Percentiles rank a stretch among this genome's conserved stretches.
phyloP scores from a whole-genome alignment of 805 yeast species.

The Lachancea cidri region DNA sequence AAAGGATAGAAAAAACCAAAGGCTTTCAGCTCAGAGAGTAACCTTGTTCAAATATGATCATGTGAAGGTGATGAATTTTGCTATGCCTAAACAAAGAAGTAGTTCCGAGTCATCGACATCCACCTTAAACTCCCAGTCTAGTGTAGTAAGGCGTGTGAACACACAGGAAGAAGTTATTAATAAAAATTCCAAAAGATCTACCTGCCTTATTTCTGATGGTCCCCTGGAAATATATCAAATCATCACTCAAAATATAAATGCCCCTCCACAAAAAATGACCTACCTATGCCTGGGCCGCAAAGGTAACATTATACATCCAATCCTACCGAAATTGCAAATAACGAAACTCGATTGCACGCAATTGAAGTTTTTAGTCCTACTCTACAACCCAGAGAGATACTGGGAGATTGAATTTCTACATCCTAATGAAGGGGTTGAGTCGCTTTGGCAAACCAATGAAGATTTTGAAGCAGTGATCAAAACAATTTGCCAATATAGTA shows the following conservation, averaged over 20 bases:
- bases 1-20: conserved; percentile 5
- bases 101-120: conserved; percentile 10
- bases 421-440: neutral
- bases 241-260: conserved; percentile 16
- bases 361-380: conserved; percentile 47
- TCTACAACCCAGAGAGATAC: conserved; percentile 70
- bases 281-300: conserved; percentile 31
- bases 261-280: conserved; percentile 16
- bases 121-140: conserved; percentile 7
- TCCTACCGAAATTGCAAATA: conserved; percentile 58
- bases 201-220: conserved; percentile 23
- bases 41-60: conserved; percentile 25
- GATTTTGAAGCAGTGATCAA: conserved; percentile 32
- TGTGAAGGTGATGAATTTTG: conserved; percentile 21
- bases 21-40: conserved; percentile 30
- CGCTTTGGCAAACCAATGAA: conserved; percentile 2
- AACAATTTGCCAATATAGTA: conserved; percentile 17
- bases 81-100: conserved; percentile 7
- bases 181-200: conserved; percentile 7
- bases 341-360: conserved; percentile 43
- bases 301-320: conserved; percentile 56
- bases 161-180: neutral
- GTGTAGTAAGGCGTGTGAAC: neutral
- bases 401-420: conserved; percentile 50
- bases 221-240: conserved; percentile 31